A percentile compares a stretch with the other conserved stretches of the same genome.
Evolutionary conservation across 2,329 filamentous ascomycete genomes (phyloP).

Genomic region (Sporothrix pallida): DNA sequence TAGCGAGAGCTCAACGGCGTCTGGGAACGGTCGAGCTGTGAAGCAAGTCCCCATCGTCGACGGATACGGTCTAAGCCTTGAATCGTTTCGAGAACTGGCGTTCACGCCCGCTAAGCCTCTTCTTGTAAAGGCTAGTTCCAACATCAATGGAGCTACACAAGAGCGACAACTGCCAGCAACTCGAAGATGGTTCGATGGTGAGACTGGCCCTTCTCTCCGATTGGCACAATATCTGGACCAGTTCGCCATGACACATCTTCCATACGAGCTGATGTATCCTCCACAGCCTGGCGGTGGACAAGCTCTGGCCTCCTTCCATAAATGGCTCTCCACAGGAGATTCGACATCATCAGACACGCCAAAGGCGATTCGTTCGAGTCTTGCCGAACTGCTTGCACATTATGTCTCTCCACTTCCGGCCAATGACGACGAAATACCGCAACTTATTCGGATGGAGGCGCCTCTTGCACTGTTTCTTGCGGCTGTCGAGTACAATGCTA

Average conservation of each 20-base stretch:
- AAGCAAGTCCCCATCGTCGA: slow-evolving; percentile 22
- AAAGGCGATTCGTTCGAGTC: neutral
- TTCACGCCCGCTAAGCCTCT: slow-evolving; percentile 60
- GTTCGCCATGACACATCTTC: slow-evolving; percentile 45
- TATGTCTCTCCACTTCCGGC: neutral
- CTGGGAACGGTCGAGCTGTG: slow-evolving; percentile 13
- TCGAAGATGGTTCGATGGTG: slow-evolving; percentile 62
- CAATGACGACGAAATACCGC: slow-evolving; percentile 37
- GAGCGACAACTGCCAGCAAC: slow-evolving; percentile 55
- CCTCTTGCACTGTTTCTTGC: slow-evolving; percentile 70
- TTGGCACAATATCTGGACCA: slow-evolving; percentile 43
- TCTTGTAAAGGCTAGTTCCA: slow-evolving; percentile 50
- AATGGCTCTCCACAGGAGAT: slow-evolving; percentile 31
- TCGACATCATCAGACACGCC: neutral
- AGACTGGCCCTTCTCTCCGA: neutral
- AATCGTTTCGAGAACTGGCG: slow-evolving; percentile 58
- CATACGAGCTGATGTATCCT: slow-evolving; percentile 48
- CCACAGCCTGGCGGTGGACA: neutral
- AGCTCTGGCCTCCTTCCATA: slow-evolving; percentile 26
- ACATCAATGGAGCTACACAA: slow-evolving; percentile 40
- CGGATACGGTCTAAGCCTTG: slow-evolving; percentile 41
- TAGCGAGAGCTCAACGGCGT: slow-evolving; percentile 52
- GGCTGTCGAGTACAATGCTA: slow-evolving; percentile 55
- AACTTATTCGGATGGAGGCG: slow-evolving; percentile 63
- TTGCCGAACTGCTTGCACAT: slow-evolving; percentile 35